phyloP scores from a whole-genome alignment of 345 rosid species.

The Hirschfeldia incana region DNA sequence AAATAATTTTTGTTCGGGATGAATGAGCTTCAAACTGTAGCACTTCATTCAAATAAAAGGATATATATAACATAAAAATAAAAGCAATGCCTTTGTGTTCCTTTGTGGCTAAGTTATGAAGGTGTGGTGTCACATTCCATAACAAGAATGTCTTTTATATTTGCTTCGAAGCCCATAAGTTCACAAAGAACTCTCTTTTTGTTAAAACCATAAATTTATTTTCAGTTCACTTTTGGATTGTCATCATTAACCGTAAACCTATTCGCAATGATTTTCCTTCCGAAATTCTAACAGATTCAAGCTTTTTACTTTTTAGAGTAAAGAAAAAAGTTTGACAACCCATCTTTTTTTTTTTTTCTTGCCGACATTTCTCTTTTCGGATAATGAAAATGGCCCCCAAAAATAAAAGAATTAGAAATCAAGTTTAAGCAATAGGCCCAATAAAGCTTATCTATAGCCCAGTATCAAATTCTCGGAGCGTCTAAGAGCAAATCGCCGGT shows the following conservation, averaged over 20 bases:
- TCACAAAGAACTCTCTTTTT: not conserved
- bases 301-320: not conserved
- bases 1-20: not conserved
- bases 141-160: conserved; percentile 29
- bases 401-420: not conserved
- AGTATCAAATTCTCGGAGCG: not conserved
- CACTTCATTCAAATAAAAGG: conserved; percentile 6
- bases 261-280: not conserved
- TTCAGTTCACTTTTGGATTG: conserved; percentile 13
- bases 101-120: conserved; percentile 40
- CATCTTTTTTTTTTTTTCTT: not conserved
- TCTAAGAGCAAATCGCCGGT: not conserved
- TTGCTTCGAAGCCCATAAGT: conserved; percentile 15
- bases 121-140: conserved; percentile 37
- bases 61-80: not conserved
- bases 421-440: conserved; percentile 1
- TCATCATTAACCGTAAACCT: not conserved
- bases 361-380: not conserved
- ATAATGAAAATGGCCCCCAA: not conserved
- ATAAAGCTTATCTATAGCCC: not conserved
- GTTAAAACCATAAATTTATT: not conserved
- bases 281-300: not conserved
- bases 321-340: not conserved
- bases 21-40: not conserved
- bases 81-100: conserved; percentile 26